Evolutionary conservation across 2,329 filamentous ascomycete genomes (phyloP).

Genomic region (Paecilomyces niveus): DNA sequence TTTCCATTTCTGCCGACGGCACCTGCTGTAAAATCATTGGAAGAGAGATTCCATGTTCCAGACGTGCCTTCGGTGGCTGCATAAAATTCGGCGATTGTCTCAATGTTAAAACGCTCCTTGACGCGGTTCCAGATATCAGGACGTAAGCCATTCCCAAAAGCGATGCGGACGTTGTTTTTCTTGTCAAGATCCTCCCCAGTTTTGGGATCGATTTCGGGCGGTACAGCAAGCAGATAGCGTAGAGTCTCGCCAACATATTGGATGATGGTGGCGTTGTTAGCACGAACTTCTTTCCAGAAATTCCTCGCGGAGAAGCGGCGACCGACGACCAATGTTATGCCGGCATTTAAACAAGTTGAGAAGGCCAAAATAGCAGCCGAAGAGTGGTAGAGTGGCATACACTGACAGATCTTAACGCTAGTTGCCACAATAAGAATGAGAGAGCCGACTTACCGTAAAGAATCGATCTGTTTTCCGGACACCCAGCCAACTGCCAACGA

Average conservation of each 20-base stretch:
- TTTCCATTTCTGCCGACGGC: slow-evolving; percentile 69
- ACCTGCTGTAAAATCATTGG: slow-evolving; percentile 66
- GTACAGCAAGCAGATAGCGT: slow-evolving; percentile 67
- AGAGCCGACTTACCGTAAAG: slow-evolving; percentile 55
- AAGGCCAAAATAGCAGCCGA: slow-evolving; percentile 68
- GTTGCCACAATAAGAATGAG: neutral
- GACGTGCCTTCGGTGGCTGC: slow-evolving; percentile 66
- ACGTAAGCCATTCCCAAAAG: slow-evolving; percentile 77
- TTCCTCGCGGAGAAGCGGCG: slow-evolving; percentile 69
- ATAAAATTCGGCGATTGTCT: slow-evolving; percentile 72
- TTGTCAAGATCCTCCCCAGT: slow-evolving; percentile 65
- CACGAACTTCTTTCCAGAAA: slow-evolving; percentile 72
- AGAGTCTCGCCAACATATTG: slow-evolving; percentile 88
- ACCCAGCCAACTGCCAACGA: slow-evolving; percentile 50
- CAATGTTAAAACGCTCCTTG: slow-evolving; percentile 71
- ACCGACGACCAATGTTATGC: slow-evolving; percentile 63
- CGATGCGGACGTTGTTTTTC: slow-evolving; percentile 64
- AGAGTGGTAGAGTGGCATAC: slow-evolving; percentile 85
- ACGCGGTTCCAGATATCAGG: slow-evolving; percentile 82
- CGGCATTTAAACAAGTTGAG: slow-evolving; percentile 50
- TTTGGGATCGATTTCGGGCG: slow-evolving; percentile 52
- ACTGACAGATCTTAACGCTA: slow-evolving; percentile 37
- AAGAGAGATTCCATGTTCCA: slow-evolving; percentile 64
- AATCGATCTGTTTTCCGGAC: slow-evolving; percentile 60
- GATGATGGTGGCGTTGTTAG: slow-evolving; percentile 63